These are phyloP conservation scores for Cronartium quercuum DNA, from an alignment of 1,284 basidiomycete genomes.

Conservation along the genomic window DNA sequence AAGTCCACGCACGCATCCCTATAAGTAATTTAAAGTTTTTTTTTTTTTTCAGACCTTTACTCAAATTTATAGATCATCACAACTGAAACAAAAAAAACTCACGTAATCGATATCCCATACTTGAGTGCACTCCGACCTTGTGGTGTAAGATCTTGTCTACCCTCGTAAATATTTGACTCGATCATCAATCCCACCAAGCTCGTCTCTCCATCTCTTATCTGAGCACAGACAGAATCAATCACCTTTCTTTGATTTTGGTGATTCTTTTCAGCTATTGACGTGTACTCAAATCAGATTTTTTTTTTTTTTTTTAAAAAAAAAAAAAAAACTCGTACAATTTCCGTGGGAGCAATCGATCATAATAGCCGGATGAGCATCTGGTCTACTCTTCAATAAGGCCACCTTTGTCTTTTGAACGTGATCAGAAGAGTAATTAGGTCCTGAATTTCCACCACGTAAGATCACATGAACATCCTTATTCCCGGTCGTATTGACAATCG, in stretches of 20 bases:
- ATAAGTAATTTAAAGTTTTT: not conserved
- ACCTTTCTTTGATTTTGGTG: constrained; percentile 58
- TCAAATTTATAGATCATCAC: too few species aligned
- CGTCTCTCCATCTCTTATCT: constrained; percentile 62
- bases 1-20: constrained; percentile 74
- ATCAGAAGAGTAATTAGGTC: constrained; percentile 76
- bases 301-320: too few species aligned
- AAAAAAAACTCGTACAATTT: constrained; percentile 62
- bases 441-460: constrained; percentile 73
- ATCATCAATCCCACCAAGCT: constrained; percentile 98
- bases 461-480: constrained; percentile 88
- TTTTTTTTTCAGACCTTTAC: not conserved
- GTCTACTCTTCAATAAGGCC: constrained; percentile 70
- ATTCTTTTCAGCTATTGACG: constrained; percentile 53
- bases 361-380: constrained; percentile 50
- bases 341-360: constrained; percentile 74
- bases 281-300: not conserved
- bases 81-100: constrained; percentile 83
- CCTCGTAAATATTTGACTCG: constrained; percentile 84
- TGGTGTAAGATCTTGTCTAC: constrained; percentile 75
- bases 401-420: constrained; percentile 66
- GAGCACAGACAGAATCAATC: constrained; percentile 57
- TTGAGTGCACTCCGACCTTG: constrained; percentile 70
- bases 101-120: constrained; percentile 46
- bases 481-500: constrained; percentile 80